These are phyloP conservation scores for Pyrenophora tritici-repentis DNA, from an alignment of 2,329 filamentous ascomycete species.

Conservation along the genomic window DNA sequence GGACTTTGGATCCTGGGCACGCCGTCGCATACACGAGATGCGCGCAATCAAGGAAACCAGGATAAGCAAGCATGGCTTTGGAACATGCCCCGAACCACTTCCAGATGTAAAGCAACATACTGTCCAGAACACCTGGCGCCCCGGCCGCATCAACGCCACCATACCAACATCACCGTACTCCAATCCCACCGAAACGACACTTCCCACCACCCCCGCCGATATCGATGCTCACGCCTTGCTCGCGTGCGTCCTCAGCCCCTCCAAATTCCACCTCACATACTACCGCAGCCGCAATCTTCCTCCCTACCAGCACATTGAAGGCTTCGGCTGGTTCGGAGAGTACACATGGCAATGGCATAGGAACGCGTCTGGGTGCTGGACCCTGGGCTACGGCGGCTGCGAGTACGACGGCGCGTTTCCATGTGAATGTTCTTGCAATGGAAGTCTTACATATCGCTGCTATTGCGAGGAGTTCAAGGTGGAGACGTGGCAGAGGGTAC, in stretches of 20 bases:
- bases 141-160: not conserved
- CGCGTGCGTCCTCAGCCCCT: not conserved
- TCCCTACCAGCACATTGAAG: not conserved
- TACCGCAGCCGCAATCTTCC: not conserved
- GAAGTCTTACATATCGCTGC: constrained; percentile 1
- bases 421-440: constrained; percentile 2
- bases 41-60: constrained; percentile 12
- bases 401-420: not conserved
- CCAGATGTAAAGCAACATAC: not conserved
- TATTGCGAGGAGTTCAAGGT: constrained; percentile 8
- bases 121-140: not conserved
- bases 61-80: not conserved
- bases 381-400: not conserved
- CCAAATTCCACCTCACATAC: not conserved
- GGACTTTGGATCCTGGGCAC: constrained; percentile 12
- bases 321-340: constrained; percentile 13
- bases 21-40: constrained; percentile 17
- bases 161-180: not conserved
- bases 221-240: constrained; percentile 7
- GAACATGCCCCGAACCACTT: not conserved
- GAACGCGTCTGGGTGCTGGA: constrained; percentile 15
- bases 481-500: not conserved
- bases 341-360: constrained; percentile 19
- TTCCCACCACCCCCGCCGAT: constrained; percentile 3
- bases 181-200: constrained; percentile 4